Percentiles rank a stretch among this genome's conserved stretches.
Conservation (phyloP, 2,329 filamentous ascomycete genomes). For the Pyrenophora teres region DNA sequence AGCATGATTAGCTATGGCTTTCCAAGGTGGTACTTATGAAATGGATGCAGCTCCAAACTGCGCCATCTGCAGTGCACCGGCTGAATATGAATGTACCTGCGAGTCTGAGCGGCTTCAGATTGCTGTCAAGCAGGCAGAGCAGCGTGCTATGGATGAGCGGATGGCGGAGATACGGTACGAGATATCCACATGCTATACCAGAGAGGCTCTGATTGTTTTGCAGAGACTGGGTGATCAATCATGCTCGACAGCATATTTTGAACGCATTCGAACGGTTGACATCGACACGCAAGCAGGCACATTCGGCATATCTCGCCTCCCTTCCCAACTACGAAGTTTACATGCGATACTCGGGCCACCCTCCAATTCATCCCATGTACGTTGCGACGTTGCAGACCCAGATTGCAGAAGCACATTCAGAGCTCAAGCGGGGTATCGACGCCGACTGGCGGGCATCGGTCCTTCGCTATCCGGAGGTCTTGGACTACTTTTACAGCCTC, state of each 20-base stretch:
- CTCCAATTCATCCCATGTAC: slow-evolving; percentile 50
- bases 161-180: slow-evolving; percentile 43
- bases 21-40: slow-evolving; percentile 32
- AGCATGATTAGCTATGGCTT: slow-evolving; percentile 35
- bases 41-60: slow-evolving; percentile 49
- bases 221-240: slow-evolving; percentile 54
- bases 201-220: slow-evolving; percentile 20
- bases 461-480: slow-evolving; percentile 75
- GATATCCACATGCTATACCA: background rate
- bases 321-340: slow-evolving; percentile 55
- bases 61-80: slow-evolving; percentile 49
- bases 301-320: slow-evolving; percentile 50
- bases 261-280: slow-evolving; percentile 50
- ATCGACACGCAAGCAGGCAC: slow-evolving; percentile 48
- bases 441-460: slow-evolving; percentile 79
- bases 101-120: slow-evolving; percentile 48
- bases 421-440: slow-evolving; percentile 74
- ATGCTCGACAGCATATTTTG: slow-evolving; percentile 53
- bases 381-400: slow-evolving; percentile 54
- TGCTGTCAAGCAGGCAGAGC: slow-evolving; percentile 47
- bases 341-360: slow-evolving; percentile 52
- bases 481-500: slow-evolving; percentile 78
- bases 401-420: slow-evolving; percentile 66
- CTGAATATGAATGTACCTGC: slow-evolving; percentile 47
- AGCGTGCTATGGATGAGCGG: slow-evolving; percentile 45